phyloP scores from a whole-genome alignment of 2,329 filamentous ascomycete species.

The Fusarium decemcellulare region DNA sequence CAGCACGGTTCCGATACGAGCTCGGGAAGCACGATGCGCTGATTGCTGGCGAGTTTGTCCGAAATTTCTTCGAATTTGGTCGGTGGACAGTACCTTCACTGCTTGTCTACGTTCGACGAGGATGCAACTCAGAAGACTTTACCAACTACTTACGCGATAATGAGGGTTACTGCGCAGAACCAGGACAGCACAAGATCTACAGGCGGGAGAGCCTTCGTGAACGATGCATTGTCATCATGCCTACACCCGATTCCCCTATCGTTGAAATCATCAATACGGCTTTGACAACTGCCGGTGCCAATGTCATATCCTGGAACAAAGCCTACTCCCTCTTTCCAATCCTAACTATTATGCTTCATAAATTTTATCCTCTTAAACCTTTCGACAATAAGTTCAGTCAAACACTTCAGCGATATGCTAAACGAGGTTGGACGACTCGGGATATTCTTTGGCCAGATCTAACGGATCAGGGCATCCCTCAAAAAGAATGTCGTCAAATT shows the following conservation, averaged over 20 bases:
- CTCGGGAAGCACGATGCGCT: neutral
- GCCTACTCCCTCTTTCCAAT: neutral
- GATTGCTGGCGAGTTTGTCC: neutral
- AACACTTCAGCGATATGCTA: neutral
- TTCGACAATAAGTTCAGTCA: neutral
- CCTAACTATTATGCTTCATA: neutral
- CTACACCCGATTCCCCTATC: neutral
- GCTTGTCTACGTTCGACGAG: neutral
- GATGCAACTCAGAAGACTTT: neutral
- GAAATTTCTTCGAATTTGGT: neutral
- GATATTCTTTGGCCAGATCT: neutral
- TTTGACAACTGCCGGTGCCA: neutral
- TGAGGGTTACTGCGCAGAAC: neutral
- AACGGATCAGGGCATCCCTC: neutral
- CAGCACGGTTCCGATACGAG: neutral
- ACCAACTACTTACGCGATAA: neutral
- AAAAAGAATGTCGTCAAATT: neutral
- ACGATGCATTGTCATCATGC: neutral
- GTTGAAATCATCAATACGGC: neutral
- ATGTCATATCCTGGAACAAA: neutral
- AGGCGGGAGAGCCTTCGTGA: neutral
- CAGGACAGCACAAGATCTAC: neutral
- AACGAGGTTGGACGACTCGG: neutral
- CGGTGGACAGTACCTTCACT: neutral
- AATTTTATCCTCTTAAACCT: neutral